Evolutionary conservation across 2,329 filamentous ascomycete genomes (phyloP), one percentile per base, ranked within the genome.

Genomic region (Ophiocordyceps australis): DNA sequence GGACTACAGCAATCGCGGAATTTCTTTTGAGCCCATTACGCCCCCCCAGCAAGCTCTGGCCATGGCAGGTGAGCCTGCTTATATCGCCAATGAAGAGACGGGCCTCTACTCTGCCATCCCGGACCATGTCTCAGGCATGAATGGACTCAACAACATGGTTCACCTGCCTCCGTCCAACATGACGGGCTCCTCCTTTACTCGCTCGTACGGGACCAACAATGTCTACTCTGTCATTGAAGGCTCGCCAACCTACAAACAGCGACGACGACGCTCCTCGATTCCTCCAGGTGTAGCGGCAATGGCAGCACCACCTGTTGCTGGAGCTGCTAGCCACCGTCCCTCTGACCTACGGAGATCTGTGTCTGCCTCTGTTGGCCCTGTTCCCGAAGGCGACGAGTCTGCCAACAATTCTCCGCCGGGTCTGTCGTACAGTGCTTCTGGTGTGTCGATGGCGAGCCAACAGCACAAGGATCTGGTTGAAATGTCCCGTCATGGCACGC

Each of bases 211-310:
- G 31, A 48, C 59, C 27, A 77, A 75, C 50, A 92, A 82, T 47
- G 79, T 89, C 38, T 94, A 92, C 59, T 86, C 82, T 25, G 85
- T 93, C 25, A 89, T 95, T 45, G 89, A 98, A 57, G 89, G 89
- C 25, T 98, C 89, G 16, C 89, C 89, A 9, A 95, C 89, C 20
- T 98, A 98, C 60, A 98, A 98, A 67, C 89, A 95, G 61, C 73
- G 89, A 41, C 71, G 89, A 49, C 74, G 89, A 38, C 78, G 89
- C 34, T 94, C 89, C 19, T 95, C 86, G 22, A 82, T 95, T 34
- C 83, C 86, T 14, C 76, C 80, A 9, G 71, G 76, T 37, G 70
- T 83, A 47, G 63, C 66, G 30, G 67, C 66, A 23, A 73, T 77
- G 32, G 69, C 74, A 34, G 70, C 70, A 25, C 67, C 75, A n/a